These are phyloP conservation scores for Cyclotella sp. DNA, from an alignment of 108 stramenopile genomes.

Conservation along the genomic window DNA sequence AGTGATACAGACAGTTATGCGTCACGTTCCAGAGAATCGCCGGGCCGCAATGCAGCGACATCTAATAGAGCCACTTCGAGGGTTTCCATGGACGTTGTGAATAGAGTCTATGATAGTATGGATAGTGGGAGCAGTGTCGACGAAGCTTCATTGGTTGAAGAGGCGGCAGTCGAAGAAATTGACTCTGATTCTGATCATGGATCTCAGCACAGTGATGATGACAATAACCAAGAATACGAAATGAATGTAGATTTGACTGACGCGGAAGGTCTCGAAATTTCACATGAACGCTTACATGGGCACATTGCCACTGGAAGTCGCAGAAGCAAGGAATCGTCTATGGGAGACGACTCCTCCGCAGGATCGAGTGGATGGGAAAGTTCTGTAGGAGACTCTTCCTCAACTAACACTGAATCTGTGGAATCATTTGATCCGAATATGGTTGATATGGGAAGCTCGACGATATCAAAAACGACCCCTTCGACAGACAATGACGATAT, in stretches of 20 bases:
- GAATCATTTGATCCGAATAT: constrained; percentile 41
- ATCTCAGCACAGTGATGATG: not conserved
- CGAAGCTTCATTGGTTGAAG: constrained; percentile 20
- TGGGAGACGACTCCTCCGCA: constrained; percentile 48
- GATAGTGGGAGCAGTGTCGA: constrained; percentile 13
- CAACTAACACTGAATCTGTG: constrained; percentile 33
- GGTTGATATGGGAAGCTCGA: constrained; percentile 25
- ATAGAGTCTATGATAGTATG: not conserved
- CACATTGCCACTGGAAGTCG: not conserved
- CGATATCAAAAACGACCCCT: constrained; percentile 11
- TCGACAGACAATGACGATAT: constrained; percentile 8
- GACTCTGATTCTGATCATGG: constrained; percentile 29
- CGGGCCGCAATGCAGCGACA: not conserved
- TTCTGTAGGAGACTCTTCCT: constrained; percentile 42
- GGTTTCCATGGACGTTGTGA: not conserved
- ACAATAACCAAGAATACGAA: constrained; percentile 1
- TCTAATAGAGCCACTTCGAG: not conserved
- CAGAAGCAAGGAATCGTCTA: not conserved
- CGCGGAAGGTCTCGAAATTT: not conserved
- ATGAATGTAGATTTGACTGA: constrained; percentile 17
- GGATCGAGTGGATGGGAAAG: constrained; percentile 53
- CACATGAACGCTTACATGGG: not conserved
- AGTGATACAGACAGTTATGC: constrained; percentile 6
- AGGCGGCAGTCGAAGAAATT: constrained; percentile 12
- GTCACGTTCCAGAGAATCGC: not conserved